Conservation (phyloP, 495 filamentous ascomycete genomes). For the Aspergillus baeticus region DNA sequence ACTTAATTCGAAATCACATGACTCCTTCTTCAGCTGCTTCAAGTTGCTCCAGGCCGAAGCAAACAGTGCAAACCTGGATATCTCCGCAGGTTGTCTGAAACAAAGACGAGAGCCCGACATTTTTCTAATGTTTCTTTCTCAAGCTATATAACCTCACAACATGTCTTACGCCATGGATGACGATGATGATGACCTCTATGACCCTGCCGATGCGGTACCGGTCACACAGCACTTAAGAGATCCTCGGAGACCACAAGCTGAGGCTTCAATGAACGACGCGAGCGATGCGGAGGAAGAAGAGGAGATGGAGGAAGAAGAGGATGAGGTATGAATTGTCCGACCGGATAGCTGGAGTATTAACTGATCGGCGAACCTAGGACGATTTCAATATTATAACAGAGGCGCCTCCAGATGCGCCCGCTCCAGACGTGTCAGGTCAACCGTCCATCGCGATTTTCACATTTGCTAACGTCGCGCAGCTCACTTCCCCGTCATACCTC, state of each 20-base stretch:
- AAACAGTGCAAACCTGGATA: constrained; percentile 38
- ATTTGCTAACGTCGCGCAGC: constrained; percentile 23
- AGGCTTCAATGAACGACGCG: constrained; percentile 36
- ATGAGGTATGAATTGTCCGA: constrained; percentile 52
- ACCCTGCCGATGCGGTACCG: constrained; percentile 45
- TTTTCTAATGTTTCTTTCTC: constrained; percentile 19
- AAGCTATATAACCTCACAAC: constrained; percentile 14
- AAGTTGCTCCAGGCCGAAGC: too few species aligned
- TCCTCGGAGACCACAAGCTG: constrained; percentile 21
- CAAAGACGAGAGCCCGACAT: constrained; percentile 16
- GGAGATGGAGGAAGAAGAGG: constrained; percentile 71
- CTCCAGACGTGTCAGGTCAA: constrained; percentile 54
- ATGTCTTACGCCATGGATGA: constrained; percentile 41
- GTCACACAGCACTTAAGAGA: constrained; percentile 26
- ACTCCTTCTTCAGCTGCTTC: too few species aligned
- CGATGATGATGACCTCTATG: constrained; percentile 56
- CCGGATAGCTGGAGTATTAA: constrained; percentile 9
- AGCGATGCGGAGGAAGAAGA: constrained; percentile 68
- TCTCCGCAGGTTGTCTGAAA: constrained; percentile 20
- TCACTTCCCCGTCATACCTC: constrained; percentile 40
- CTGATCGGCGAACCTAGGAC: constrained; percentile 39
- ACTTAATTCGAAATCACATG: too few species aligned
- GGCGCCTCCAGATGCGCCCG: constrained; percentile 70
- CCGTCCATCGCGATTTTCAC: not conserved
- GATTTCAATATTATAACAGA: constrained; percentile 97